A percentile compares a stretch with the other conserved stretches of the same genome.
These are phyloP conservation scores for Volvox africanus DNA, from an alignment of 139 green algal species.

Conservation along the genomic window DNA sequence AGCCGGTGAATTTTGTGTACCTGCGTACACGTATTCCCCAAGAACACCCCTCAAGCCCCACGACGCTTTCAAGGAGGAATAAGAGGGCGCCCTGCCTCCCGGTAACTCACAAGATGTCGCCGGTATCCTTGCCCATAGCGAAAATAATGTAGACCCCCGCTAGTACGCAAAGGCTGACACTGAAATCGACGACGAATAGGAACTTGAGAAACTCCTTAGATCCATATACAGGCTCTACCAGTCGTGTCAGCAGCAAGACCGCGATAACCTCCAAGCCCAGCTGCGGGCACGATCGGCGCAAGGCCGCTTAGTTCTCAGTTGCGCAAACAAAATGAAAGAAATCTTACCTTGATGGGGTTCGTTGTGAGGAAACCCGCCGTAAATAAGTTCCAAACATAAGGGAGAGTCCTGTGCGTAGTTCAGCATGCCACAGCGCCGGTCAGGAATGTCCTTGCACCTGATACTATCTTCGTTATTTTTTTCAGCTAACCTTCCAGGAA, in stretches of 20 bases:
- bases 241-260: conserved; percentile 78
- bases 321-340: background rate
- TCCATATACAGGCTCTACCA: conserved; percentile 91
- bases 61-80: too few species aligned
- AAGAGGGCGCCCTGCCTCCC: too few species aligned
- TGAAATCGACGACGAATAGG: conserved; percentile 73
- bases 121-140: conserved; percentile 35
- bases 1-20: conserved; percentile 85
- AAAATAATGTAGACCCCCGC: conserved; percentile 77
- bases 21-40: conserved; percentile 42
- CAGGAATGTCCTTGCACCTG: background rate
- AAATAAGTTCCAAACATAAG: conserved; percentile 72
- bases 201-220: conserved; percentile 86
- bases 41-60: too few species aligned
- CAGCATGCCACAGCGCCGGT: background rate
- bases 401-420: conserved; percentile 57
- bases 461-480: background rate
- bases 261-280: conserved; percentile 67
- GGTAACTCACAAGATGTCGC: conserved; percentile 72
- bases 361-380: conserved; percentile 64
- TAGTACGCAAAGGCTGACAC: conserved; percentile 71
- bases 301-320: too few species aligned
- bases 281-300: conserved; percentile 62
- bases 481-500: conserved; percentile 64
- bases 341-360: conserved; percentile 63